Base-by-base conservation (phyloP, 2,329 filamentous ascomycete species). In the Aspergillus carbonarius region DNA sequence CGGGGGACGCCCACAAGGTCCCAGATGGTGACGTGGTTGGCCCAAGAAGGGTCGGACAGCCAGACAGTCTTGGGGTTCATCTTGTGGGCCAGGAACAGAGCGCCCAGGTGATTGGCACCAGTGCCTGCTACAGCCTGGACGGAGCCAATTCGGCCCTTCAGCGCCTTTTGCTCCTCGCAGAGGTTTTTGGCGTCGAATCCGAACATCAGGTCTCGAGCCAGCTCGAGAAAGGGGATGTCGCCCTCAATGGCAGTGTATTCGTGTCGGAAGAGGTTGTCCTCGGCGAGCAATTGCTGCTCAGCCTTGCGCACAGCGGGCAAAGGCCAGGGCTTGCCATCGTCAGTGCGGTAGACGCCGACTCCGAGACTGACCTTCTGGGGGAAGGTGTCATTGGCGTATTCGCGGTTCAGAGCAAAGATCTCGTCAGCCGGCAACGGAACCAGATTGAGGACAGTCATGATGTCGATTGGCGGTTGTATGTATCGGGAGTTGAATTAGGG, bases 1-100 rank as follows among this genome's bases (percentile, higher is more conserved):
- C 89, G 85, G 65, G 85, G 83, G 68, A 96, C 91, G 70, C 96
- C 96, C 75, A 82, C 85, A 51, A 77, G 62, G 32, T 77, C 74
- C 82, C 97, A 96, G 81, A 99, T 96, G 76, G 96, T 92, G 81
- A 95, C 88, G 84, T 99, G 95, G 81, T 98, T 98, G 65, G 89
- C 90, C 95, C 95, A 99, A 54, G 95, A 98, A 32, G 95, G 95
- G 77, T 92, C 90, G 68, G 92, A 96, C 75, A 98, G 82, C 84
- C 96, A 96, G 74, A 96, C 86, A 60, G 86, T 87, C 70, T 87
- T 78, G 13, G 80, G 82, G 65, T 82, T 83, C 84, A 90, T 96
- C 83, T 97, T 96, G 72, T 88, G 91, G 72, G 89, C 82, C 60
- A 98, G 88, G 85, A 98, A 98, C 66, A 96, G 85, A 60, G 89